These are phyloP conservation scores for Trichoderma sp. DNA, from an alignment of 2,329 filamentous ascomycete genomes.

Conservation along the genomic window DNA sequence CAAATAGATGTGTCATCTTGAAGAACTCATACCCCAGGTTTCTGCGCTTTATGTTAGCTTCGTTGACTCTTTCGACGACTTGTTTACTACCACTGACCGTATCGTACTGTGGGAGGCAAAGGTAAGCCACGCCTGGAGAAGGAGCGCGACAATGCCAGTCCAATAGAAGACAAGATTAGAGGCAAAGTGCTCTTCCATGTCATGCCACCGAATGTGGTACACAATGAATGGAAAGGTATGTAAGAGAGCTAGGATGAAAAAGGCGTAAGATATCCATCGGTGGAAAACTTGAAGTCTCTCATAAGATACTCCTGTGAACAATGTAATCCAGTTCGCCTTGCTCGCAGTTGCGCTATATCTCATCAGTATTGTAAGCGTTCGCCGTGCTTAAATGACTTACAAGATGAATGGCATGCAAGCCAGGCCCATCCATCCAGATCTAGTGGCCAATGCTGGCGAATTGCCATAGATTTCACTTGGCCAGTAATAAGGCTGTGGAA, in stretches of 20 bases:
- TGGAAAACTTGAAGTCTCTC: background rate
- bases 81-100: background rate
- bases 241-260: background rate
- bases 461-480: background rate
- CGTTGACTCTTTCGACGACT: no score
- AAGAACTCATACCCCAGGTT: background rate
- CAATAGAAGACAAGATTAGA: background rate
- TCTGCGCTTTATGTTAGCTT: background rate
- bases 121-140: background rate
- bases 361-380: background rate
- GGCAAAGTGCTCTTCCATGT: background rate
- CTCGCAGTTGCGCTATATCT: background rate
- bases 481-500: background rate
- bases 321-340: background rate
- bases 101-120: background rate
- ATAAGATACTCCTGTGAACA: background rate
- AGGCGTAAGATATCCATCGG: background rate
- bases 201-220: conserved; percentile 1
- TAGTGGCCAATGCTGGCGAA: background rate
- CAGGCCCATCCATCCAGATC: background rate
- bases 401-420: background rate
- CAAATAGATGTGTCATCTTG: background rate
- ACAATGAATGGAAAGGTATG: background rate
- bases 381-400: background rate
- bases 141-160: background rate